Evolutionary conservation across 2,329 filamentous ascomycete species (phyloP), one percentile per base, ranked within the genome.

Genomic region (Sporothrix phasma): DNA sequence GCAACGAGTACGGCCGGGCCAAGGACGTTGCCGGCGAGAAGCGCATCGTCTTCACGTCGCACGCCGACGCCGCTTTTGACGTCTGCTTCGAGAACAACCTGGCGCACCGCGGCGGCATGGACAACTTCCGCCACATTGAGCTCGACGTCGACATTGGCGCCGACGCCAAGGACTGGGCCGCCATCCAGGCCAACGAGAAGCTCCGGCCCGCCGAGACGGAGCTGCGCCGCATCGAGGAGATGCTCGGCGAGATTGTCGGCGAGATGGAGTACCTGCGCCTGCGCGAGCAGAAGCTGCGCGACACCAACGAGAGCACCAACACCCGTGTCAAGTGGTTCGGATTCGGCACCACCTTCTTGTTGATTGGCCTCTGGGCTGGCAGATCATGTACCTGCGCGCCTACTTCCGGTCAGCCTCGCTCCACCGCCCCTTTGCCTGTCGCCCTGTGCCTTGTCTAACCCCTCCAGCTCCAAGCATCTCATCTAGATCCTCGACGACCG

Each of bases 301-400:
- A 99, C 79, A 99, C 94, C 70, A 99, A 99, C 77, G 94, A 99
- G 87, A 97, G 93, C 82, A 99, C 94, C 69, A 99, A 99, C 79
- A 94, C 89, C 78, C 86, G 94, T 66, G 94, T 99, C 73, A 99
- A 97, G 82, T 97, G 91, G 92, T 99, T 99, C 77, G 93, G 93
- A 58, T 87, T 97, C 75, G 86, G 87, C 69, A 97, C 93, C 31
- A 97, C 96, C 79, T 88, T 91, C 67, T 88, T 97, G 81, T 80
- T 99, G 70, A 81, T 97, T 69, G 90, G 85, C 39, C 81, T 99
- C 71, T 96, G 94, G 76, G 81, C 47, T 99, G 94, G 94, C 94
- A 99, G 85, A 90, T 99, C 73, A 86, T 99, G 74, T 99, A 99
- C 78, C 82, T 99, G 77, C 84, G 94, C 75, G 92, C 93, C 68